Conservation (phyloP, 345 rosid species). For the Noccaea caerulescens region DNA sequence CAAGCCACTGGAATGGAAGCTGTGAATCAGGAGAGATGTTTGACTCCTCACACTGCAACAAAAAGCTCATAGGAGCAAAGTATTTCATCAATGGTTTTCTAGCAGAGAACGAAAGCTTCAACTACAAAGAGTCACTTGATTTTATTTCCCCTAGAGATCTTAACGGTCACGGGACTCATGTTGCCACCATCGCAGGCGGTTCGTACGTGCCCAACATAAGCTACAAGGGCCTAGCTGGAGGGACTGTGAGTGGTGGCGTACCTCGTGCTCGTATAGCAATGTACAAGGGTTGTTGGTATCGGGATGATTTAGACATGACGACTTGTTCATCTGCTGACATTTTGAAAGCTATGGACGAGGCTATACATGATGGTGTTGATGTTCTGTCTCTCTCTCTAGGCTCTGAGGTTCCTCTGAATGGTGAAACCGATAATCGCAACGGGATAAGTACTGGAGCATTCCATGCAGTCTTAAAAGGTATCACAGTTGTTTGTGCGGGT, state of each 20-base stretch:
- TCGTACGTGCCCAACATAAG: constrained; percentile 42
- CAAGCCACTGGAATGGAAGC: constrained; percentile 36
- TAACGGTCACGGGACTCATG: constrained; percentile 64
- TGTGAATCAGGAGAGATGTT: constrained; percentile 25
- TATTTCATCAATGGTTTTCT: constrained; percentile 47
- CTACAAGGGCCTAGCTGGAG: constrained; percentile 49
- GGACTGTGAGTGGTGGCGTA: constrained; percentile 55
- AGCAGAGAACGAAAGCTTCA: constrained; percentile 30
- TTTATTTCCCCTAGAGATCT: constrained; percentile 55
- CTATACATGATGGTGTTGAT: constrained; percentile 54
- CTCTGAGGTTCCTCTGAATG: constrained; percentile 38
- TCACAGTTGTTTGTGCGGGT: constrained; percentile 50
- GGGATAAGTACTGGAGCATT: constrained; percentile 1
- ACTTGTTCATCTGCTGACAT: constrained; percentile 50
- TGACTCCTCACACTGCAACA: constrained; percentile 46
- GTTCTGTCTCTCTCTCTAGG: constrained; percentile 42
- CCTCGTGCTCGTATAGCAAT: constrained; percentile 53
- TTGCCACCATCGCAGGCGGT: constrained; percentile 54
- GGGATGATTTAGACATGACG: background rate
- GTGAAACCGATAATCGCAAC: constrained; percentile 36
- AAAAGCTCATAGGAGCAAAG: constrained; percentile 55
- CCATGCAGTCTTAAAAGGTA: constrained; percentile 57
- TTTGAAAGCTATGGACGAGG: constrained; percentile 61
- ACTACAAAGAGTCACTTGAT: constrained; percentile 36
- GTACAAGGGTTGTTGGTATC: constrained; percentile 55